Evolutionary conservation across 2,329 filamentous ascomycete genomes (phyloP).

Genomic region (Xylaria sp.): DNA sequence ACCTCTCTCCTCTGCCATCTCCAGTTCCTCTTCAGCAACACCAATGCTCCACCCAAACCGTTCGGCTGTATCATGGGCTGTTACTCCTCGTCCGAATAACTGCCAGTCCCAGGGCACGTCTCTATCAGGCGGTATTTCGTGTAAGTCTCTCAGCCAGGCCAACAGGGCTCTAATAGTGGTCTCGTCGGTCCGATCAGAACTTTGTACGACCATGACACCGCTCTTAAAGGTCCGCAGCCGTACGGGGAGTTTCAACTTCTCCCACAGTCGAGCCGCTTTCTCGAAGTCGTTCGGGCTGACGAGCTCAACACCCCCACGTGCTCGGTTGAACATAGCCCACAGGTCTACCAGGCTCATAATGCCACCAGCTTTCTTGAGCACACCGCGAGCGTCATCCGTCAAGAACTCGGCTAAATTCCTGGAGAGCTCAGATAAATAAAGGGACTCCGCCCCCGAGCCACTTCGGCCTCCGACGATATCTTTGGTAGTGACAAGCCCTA

Average conservation of each 20-base stretch:
- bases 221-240: conserved; percentile 88
- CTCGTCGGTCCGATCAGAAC: conserved; percentile 85
- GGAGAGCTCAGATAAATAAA: conserved; percentile 88
- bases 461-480: conserved; percentile 84
- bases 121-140: conserved; percentile 66
- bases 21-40: conserved; percentile 90
- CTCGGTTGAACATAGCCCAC: conserved; percentile 94
- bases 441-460: conserved; percentile 68
- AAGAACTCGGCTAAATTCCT: conserved; percentile 87
- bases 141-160: conserved; percentile 77
- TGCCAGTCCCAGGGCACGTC: conserved; percentile 77
- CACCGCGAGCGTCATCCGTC: conserved; percentile 80
- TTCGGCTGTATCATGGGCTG: conserved; percentile 86
- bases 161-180: conserved; percentile 80
- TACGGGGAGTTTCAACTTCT: conserved; percentile 83
- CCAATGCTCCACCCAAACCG: conserved; percentile 96
- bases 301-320: conserved; percentile 89
- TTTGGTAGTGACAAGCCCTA: conserved; percentile 91
- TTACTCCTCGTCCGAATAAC: conserved; percentile 81
- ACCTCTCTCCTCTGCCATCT: conserved; percentile 95
- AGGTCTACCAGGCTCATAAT: conserved; percentile 90
- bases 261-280: conserved; percentile 87
- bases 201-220: conserved; percentile 92
- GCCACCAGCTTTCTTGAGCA: conserved; percentile 80
- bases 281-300: conserved; percentile 92